A percentile compares a stretch with the other conserved stretches of the same genome.
Conservation (phyloP, 139 green algal genomes). For the Picochlorum costavermella region DNA sequence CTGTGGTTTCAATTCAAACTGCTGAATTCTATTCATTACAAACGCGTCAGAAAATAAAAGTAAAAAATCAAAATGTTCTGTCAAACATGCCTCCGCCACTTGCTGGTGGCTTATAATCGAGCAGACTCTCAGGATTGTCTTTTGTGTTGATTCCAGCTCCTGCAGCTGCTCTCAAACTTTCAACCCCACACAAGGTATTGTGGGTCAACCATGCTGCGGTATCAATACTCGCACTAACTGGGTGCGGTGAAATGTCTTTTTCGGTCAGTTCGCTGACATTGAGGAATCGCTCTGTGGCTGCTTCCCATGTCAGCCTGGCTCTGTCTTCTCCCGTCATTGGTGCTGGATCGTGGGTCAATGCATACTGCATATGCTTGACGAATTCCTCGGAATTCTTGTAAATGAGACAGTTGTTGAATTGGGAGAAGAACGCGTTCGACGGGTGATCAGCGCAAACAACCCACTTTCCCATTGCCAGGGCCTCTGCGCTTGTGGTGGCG, state of each 20-base stretch:
- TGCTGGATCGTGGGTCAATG: constrained; percentile 55
- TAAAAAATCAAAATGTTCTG: neutral
- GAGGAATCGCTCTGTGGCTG: constrained; percentile 90
- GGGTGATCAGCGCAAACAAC: constrained; percentile 91
- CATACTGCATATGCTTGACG: constrained; percentile 55
- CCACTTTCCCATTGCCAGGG: constrained; percentile 98
- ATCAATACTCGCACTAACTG: constrained; percentile 40
- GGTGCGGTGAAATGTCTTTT: constrained; percentile 34
- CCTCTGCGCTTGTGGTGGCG: constrained; percentile 95
- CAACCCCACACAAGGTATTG: constrained; percentile 50
- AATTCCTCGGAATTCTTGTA: constrained; percentile 81
- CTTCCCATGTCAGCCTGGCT: constrained; percentile 86
- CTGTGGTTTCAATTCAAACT: no score
- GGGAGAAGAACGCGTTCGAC: constrained; percentile 87
- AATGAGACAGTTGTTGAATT: constrained; percentile 75
- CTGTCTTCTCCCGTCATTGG: constrained; percentile 69
- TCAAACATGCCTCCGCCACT: constrained; percentile 62
- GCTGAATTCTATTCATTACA: no score
- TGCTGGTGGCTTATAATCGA: constrained; percentile 43
- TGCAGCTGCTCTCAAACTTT: constrained; percentile 42
- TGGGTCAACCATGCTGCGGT: constrained; percentile 46
- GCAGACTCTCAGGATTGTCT: constrained; percentile 53
- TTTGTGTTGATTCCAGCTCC: constrained; percentile 64
- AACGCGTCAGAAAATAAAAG: neutral
- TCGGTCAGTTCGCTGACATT: constrained; percentile 59